Evolutionary conservation across 2,329 filamentous ascomycete species (phyloP).

Genomic region (Xylariaceae sp.): DNA sequence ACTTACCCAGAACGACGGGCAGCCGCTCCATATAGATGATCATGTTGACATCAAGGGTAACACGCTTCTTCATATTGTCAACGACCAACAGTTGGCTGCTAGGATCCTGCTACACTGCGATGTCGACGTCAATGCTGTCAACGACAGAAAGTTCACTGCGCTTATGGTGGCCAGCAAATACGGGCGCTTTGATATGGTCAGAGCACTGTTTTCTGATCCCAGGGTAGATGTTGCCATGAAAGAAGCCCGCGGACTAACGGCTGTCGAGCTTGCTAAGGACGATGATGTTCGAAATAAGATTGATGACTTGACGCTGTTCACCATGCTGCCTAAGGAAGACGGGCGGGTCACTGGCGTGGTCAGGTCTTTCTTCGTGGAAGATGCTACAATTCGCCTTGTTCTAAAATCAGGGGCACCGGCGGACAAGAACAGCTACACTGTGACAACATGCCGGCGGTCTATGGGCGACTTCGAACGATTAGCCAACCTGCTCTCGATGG

Average conservation of each 20-base stretch:
- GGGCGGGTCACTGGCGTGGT: slow-evolving; percentile 89
- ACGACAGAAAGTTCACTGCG: slow-evolving; percentile 91
- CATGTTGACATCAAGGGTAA: slow-evolving; percentile 93
- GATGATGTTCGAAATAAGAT: slow-evolving; percentile 96
- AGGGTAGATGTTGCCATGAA: slow-evolving; percentile 80
- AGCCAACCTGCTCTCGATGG: slow-evolving; percentile 73
- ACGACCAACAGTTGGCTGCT: slow-evolving; percentile 72
- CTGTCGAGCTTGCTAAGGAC: slow-evolving; percentile 94
- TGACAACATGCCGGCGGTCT: slow-evolving; percentile 89
- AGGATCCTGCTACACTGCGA: slow-evolving; percentile 80
- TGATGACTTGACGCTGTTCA: slow-evolving; percentile 85
- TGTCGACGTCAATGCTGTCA: slow-evolving; percentile 91
- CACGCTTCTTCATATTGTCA: slow-evolving; percentile 91
- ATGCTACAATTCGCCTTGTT: slow-evolving; percentile 87
- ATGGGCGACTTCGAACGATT: slow-evolving; percentile 89
- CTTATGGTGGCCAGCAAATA: slow-evolving; percentile 99
- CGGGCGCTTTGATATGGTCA: slow-evolving; percentile 87
- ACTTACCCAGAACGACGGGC: slow-evolving; percentile 68
- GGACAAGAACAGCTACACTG: slow-evolving; percentile 77
- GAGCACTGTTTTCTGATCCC: slow-evolving; percentile 80
- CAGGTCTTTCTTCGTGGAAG: slow-evolving; percentile 93
- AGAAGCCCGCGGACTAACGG: slow-evolving; percentile 84
- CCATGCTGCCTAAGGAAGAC: slow-evolving; percentile 65
- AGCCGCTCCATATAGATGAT: slow-evolving; percentile 83
- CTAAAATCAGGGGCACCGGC: slow-evolving; percentile 89